phyloP scores from a whole-genome alignment of 345 rosid genomes.

The Lumnitzera littorea region DNA sequence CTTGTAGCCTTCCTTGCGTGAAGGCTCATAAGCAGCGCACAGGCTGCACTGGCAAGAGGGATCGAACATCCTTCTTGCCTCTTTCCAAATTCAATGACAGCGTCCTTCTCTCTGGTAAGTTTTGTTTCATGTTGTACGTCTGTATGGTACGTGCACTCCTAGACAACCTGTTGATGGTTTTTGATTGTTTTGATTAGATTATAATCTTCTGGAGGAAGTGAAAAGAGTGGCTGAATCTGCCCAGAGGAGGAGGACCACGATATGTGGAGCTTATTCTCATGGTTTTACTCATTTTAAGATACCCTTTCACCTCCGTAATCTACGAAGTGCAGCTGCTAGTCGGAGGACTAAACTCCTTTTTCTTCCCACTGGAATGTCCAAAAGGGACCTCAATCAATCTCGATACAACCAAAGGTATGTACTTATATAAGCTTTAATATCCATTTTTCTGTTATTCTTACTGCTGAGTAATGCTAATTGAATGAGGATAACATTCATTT shows the following conservation, averaged over 20 bases:
- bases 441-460: neutral
- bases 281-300: conserved; percentile 18
- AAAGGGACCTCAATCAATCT: conserved; percentile 56
- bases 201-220: conserved; percentile 72
- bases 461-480: too few relatives aligned
- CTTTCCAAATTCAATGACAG: conserved; percentile 59
- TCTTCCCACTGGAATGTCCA: conserved; percentile 71
- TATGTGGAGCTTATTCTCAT: conserved; percentile 18
- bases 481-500: neutral
- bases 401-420: conserved; percentile 37
- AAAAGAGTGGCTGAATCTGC: conserved; percentile 80
- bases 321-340: conserved; percentile 46
- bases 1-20: conserved; percentile 76
- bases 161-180: neutral
- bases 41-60: conserved; percentile 64
- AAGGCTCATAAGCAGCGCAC: conserved; percentile 79
- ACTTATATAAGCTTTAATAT: neutral
- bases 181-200: conserved; percentile 30
- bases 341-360: conserved; percentile 52
- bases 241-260: conserved; percentile 40
- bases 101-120: conserved; percentile 67
- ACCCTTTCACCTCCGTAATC: conserved; percentile 28
- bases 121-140: neutral
- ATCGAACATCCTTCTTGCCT: conserved; percentile 45
- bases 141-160: too few relatives aligned